A percentile compares a stretch with the other conserved stretches of the same genome.
Evolutionary conservation across 805 yeast species (phyloP).

Genomic region (Myxozyma mucilagina): DNA sequence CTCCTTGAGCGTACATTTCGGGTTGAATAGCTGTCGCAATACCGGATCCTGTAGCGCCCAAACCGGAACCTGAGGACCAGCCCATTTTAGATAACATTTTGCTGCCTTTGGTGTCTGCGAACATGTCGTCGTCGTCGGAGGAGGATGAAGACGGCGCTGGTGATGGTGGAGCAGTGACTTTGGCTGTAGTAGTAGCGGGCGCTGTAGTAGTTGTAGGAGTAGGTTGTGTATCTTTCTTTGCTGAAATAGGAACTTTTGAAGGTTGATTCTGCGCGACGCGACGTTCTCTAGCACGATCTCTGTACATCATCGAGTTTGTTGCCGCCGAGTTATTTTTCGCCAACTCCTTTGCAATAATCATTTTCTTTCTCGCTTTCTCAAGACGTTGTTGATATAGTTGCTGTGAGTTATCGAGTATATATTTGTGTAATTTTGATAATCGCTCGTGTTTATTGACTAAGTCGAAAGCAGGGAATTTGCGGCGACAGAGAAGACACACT

Average conservation of each 20-base stretch:
- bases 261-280: conserved; percentile 21
- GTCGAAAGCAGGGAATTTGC: conserved; percentile 25
- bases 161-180: not conserved
- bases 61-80: conserved; percentile 82
- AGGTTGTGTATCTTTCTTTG: not conserved
- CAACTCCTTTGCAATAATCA: conserved; percentile 4
- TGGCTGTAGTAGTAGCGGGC: not conserved
- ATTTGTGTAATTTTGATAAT: conserved; percentile 20
- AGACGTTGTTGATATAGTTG: not conserved
- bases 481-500: conserved; percentile 27
- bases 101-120: conserved; percentile 53
- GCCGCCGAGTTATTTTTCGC: not conserved
- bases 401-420: conserved; percentile 4
- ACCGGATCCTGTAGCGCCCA: conserved; percentile 65
- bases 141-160: conserved; percentile 7
- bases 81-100: conserved; percentile 77
- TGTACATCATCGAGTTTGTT: not conserved
- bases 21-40: conserved; percentile 20
- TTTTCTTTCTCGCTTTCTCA: conserved; percentile 5
- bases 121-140: conserved; percentile 20
- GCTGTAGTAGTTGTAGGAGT: not conserved
- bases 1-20: conserved; percentile 26
- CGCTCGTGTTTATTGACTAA: conserved; percentile 28
- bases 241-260: not conserved
- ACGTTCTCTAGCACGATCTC: conserved; percentile 30